Base-by-base conservation (phyloP, 495 filamentous ascomycete species). In the Echria macrotheca region DNA sequence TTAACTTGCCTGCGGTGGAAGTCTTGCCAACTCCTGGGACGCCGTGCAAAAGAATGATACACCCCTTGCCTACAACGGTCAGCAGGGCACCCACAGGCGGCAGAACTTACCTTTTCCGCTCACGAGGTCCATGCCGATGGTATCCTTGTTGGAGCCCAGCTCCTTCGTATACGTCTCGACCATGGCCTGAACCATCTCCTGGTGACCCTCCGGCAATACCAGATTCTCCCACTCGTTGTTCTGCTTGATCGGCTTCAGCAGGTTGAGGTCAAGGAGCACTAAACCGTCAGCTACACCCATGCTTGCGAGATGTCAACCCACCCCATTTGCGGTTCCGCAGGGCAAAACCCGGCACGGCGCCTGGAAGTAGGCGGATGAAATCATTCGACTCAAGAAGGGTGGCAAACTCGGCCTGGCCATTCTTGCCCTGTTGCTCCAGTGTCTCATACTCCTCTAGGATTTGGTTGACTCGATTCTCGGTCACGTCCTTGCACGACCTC, bases 41-140 rank as follows among this genome's bases (percentile, higher is more conserved):
- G 0, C 73, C 74, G 29, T 74, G 69, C 0, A 78, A 59, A 1
- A 77, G 65, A 5, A 78, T 58, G 40, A 72, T 65, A 1, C 74
- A 56, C 0, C 69, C 71, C 17, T 65, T 64, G 4, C 72, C 65
- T 65, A 35, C 17, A 2, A 31, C 14, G 29, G 2, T 23, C 22
- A 3, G 8, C 14, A 2, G 2, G 1, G 1, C 5, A 7, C 12
- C 3, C 4, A 0, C 12, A 15, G 1, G 19, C 29, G 21, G 2
- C 1, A 44, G 4, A 11, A 15, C 44, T 37, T 24, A 58, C 48
- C 55, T 18, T 58, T 58, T 12, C 55, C 55, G 1, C 21, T 44
- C 3, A 56, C 49, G 6, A 56, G 10, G 14, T 56, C 54, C 49
- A 56, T 49, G 5, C 37, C 49, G 2, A 47, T 22, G 6, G 11